Evolutionary conservation across 495 filamentous ascomycete genomes (phyloP), one percentile per base, ranked within the genome.

Genomic region (Poronia punctata): DNA sequence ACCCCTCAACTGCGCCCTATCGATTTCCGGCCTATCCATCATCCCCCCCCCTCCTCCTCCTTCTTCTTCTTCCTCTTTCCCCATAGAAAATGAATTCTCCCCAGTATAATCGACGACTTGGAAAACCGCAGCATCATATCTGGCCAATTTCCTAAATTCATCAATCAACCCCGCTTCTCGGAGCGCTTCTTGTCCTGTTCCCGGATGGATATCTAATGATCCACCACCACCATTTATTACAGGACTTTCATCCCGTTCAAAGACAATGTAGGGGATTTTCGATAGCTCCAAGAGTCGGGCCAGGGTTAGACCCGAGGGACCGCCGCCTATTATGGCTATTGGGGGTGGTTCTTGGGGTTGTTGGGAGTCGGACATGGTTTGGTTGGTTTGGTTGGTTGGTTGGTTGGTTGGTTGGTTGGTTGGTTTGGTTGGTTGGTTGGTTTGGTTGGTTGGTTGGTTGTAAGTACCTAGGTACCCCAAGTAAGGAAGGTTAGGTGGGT

Each of bases 281-380:
- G 23, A 52, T 38, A 28, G 50, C 31, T 70, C 57, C 20, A 80
- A 67, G 16, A 79, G 59, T 26, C 66, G 60, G 30, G 60, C 73
- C 10, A 75, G 53, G 3, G 70, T 71, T 18, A 75, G 59, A n/a
- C 76, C 75, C 3, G 62, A 61, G 12, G 74, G 76, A 9, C 76
- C 76, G 35, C 54, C 74, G 45, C 74, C 74, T 22, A 74, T 47
- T 33, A 76, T 74, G 45, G 74, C 73, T 33, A 77, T 72, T 16
- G 40, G 40, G 1, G 29, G 23, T 1, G 40, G 40, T 7, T 16
- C 71, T 16, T 29, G 40, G 1, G 29, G 23, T 1, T 29, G 40
- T 7, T 16, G 10, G 25, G 37, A 22, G 1, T 20, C 12, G 14
- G 40, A 43, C 38, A 41, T 41, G 15, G 12, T 25, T 16, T 9